These are phyloP conservation scores for Fusarium torreyae DNA, from an alignment of 2,329 filamentous ascomycete species.

Conservation along the genomic window DNA sequence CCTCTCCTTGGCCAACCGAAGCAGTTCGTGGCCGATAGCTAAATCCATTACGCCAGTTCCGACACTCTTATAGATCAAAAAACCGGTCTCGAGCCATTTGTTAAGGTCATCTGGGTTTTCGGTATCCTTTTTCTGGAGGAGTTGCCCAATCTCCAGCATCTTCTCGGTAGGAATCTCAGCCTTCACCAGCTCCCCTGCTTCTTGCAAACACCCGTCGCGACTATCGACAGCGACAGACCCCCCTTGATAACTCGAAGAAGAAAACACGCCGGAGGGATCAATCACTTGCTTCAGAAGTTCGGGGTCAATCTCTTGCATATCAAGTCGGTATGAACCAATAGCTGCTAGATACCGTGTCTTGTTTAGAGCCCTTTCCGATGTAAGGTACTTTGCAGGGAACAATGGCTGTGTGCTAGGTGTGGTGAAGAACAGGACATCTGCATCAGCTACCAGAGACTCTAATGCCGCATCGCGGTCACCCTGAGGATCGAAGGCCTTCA, in stretches of 20 bases:
- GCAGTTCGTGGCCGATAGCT: constrained; percentile 71
- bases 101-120: constrained; percentile 53
- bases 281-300: constrained; percentile 47
- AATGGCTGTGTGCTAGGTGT: constrained; percentile 51
- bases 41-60: constrained; percentile 79
- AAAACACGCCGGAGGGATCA: constrained; percentile 25
- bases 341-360: constrained; percentile 51
- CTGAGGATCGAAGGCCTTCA: constrained; percentile 29
- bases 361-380: constrained; percentile 36
- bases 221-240: constrained; percentile 48
- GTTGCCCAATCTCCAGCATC: constrained; percentile 65
- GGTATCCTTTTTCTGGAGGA: constrained; percentile 56
- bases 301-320: constrained; percentile 54
- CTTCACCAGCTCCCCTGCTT: constrained; percentile 53
- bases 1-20: constrained; percentile 68
- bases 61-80: constrained; percentile 79
- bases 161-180: constrained; percentile 41
- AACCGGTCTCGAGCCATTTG: constrained; percentile 74
- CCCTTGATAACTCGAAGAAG: constrained; percentile 7
- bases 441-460: constrained; percentile 38
- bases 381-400: constrained; percentile 47
- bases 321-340: constrained; percentile 53
- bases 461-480: constrained; percentile 28
- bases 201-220: constrained; percentile 50
- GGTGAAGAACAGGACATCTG: constrained; percentile 54